phyloP scores from a whole-genome alignment of 352 stramenopile genomes.

The Phytophthora pini region DNA sequence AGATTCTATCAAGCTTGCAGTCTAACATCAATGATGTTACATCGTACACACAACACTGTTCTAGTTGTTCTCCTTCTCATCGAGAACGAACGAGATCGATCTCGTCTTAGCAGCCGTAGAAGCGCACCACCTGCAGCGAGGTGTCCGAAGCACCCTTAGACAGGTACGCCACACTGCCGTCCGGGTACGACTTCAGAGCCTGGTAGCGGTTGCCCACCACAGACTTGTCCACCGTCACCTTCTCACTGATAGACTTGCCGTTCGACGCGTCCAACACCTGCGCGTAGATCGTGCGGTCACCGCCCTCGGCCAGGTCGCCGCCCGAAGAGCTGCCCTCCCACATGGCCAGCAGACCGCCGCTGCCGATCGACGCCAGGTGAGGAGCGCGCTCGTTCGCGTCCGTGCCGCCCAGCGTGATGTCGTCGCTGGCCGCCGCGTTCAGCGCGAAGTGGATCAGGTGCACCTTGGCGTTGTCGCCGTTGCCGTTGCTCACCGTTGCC shows the following conservation, averaged over 20 bases:
- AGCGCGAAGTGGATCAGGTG: conserved; percentile 67
- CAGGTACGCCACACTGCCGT: conserved; percentile 60
- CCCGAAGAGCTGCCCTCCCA: conserved; percentile 55
- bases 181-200: conserved; percentile 55
- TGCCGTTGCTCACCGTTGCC: conserved; percentile 65
- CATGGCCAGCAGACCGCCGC: conserved; percentile 48
- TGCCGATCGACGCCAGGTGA: conserved; percentile 50
- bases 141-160: conserved; percentile 48
- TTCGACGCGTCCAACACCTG: conserved; percentile 51
- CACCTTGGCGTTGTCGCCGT: conserved; percentile 54
- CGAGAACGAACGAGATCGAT: not conserved
- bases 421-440: conserved; percentile 48
- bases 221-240: conserved; percentile 48
- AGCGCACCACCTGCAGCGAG: conserved; percentile 56
- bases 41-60: not conserved
- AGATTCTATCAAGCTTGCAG: not conserved
- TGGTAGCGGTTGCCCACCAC: conserved; percentile 72
- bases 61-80: not conserved
- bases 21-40: conserved; percentile 2
- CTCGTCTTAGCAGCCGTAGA: conserved; percentile 12
- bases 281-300: conserved; percentile 51
- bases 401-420: conserved; percentile 60
- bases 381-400: conserved; percentile 59
- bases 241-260: conserved; percentile 51
- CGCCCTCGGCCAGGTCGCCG: conserved; percentile 38